Conservation (phyloP, 179 eudicot genomes). For the Amaranthus tricolor region DNA sequence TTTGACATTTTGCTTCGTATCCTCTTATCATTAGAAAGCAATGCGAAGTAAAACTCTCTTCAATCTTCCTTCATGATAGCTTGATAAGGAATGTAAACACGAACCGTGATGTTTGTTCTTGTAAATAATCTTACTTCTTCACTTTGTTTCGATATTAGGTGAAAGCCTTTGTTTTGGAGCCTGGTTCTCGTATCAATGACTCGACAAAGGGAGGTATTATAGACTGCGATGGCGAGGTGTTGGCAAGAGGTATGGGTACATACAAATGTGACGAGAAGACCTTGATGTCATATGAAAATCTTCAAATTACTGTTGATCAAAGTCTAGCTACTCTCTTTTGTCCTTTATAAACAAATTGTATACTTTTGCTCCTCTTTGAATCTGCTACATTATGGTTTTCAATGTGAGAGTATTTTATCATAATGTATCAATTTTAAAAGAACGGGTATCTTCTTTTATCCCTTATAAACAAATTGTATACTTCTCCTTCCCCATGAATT, state of each 20-base stretch:
- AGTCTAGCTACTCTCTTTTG: slow-evolving; percentile 76
- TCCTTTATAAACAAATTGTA: slow-evolving; percentile 32
- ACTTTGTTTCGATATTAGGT: slow-evolving; percentile 42
- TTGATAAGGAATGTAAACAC: neutral
- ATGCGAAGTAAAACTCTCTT: neutral
- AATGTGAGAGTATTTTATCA: too few species aligned
- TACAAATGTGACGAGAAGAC: slow-evolving; percentile 53
- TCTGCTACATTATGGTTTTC: too few species aligned
- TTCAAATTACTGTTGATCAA: slow-evolving; percentile 67
- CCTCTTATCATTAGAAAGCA: neutral
- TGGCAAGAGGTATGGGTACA: slow-evolving; percentile 82
- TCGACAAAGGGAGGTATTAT: slow-evolving; percentile 72
- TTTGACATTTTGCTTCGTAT: neutral
- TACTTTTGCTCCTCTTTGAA: neutral
- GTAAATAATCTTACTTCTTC: neutral
- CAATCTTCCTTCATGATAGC: neutral
- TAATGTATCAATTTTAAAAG: too few species aligned
- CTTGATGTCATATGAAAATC: slow-evolving; percentile 65
- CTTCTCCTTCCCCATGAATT: too few species aligned
- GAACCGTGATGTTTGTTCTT: neutral
- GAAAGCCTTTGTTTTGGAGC: slow-evolving; percentile 78
- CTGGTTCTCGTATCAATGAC: slow-evolving; percentile 60
- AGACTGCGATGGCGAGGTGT: slow-evolving; percentile 89
- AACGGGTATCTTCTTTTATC: too few species aligned
- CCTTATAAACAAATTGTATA: too few species aligned